Evolutionary conservation across 2,329 filamentous ascomycete genomes (phyloP).

Genomic region (Neoscytalidium dimidiatum): DNA sequence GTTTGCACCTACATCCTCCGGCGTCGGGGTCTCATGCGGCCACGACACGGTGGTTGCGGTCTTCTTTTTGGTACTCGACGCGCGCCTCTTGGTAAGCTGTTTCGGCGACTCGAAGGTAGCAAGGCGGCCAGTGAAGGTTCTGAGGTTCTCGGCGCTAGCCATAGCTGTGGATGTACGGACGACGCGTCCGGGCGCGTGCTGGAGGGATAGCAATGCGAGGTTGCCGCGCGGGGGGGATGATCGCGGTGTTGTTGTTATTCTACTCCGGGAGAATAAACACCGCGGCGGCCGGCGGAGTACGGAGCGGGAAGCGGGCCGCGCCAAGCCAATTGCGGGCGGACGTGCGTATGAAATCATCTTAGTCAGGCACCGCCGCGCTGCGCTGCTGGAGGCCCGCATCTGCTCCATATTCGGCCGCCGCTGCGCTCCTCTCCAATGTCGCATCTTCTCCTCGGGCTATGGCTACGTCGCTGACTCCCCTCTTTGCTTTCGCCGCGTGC

Average conservation of each 20-base stretch:
- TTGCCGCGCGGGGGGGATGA: background rate
- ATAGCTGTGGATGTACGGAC: conserved; percentile 23
- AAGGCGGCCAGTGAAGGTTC: conserved; percentile 73
- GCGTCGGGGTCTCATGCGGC: conserved; percentile 72
- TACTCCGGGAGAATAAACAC: background rate
- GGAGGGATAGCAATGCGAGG: conserved; percentile 14
- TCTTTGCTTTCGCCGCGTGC: background rate
- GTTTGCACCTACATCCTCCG: conserved; percentile 59
- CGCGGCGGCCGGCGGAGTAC: background rate
- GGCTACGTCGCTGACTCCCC: background rate
- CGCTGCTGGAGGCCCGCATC: conserved; percentile 10
- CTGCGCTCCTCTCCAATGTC: background rate
- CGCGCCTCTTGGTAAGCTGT: conserved; percentile 66
- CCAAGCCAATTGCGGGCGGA: conserved; percentile 9
- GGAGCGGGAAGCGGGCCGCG: conserved; percentile 1
- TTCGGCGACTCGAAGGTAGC: conserved; percentile 74
- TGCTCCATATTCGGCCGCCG: conserved; percentile 15
- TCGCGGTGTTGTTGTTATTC: conserved; percentile 13
- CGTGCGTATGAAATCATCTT: conserved; percentile 15
- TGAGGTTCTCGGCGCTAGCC: conserved; percentile 49
- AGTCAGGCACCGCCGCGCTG: conserved; percentile 9
- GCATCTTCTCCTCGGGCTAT: conserved; percentile 7
- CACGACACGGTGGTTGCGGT: conserved; percentile 63
- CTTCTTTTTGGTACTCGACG: conserved; percentile 63
- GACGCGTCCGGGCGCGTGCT: conserved; percentile 8